Base-by-base conservation (phyloP, 225 moss, liverwort and hornwort genomes). In the Takakia lepidozioides region DNA sequence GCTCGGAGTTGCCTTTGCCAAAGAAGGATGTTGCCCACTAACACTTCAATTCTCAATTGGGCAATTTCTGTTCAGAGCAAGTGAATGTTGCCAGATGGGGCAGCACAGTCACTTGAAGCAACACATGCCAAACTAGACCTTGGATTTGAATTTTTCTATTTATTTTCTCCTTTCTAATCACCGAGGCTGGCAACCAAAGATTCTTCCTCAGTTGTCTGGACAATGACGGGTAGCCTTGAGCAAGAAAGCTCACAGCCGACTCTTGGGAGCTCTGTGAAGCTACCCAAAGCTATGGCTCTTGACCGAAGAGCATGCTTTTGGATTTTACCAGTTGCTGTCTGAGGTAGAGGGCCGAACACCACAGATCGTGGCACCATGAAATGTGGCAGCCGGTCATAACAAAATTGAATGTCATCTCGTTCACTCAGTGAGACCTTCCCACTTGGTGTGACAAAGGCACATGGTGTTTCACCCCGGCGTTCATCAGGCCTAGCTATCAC, bases 301-400 rank as follows among this genome's bases (percentile, higher is more conserved):
- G 49, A 41, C 16, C 81, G 72, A 19, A 81, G 81, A 1, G 76
- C 29, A 38, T 81, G 75, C 52, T 81, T 76, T 59, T 76, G 76
- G 14, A 76, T 63, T 62, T 81, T 81, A 26, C 81, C 81, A 27
- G 81, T 81, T 5, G 81, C 76, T 14, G 81, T 81, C 52, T 76
- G 76, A 2, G 76, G 81, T 15, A 81, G 58, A n/a, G 62, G 32
- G 5, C 76, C 72, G 30, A 81, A 81, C 27, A 81, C 63, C 29
- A 81, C 81, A 10, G 81, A 68, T 11, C 66, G 51, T 13, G 81
- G 81, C 14, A 69, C 19, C 75, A 76, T 81, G 32, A 54, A 81
- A 23, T 60, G 81, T 1, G 81, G 72, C 62, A 81, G 17, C 48
- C 60, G 46, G 3, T 57, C 39, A 19, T 76, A 68, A 42, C 69